Base-by-base conservation (phyloP, 2,329 filamentous ascomycete species). In the Fusarium heterosporum region DNA sequence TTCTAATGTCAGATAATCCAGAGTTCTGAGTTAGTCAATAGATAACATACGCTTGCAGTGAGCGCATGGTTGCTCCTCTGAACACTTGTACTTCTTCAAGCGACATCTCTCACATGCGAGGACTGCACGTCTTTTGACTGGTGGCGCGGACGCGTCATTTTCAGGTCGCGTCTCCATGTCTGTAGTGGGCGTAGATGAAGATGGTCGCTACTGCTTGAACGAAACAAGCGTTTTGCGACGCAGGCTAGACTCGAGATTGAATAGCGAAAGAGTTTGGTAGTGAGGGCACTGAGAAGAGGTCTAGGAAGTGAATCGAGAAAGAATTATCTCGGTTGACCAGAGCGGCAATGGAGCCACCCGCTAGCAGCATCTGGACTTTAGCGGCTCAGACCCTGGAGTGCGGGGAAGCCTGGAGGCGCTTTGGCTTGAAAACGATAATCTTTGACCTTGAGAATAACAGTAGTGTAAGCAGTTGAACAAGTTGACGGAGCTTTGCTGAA, bases 111-210 rank as follows among this genome's bases (percentile, higher is more conserved):
- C 54, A 14, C 54, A 56, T 2, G 54, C 54, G 17, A 52, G 47
- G 22, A 52, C 47, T 17, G 54, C 54, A 3, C 46, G 53, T 17
- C 46, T 38, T 38, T 56, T 56, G 11, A 22, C 14, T 5, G 39
- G 29, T 50, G 53, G 53, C 19, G 46, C 53, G 6, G 46, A 36
- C 38, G 46, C 46, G 46, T 56, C 75, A 56, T 52, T 36, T 30
- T n/a, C 42, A 9, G 19, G 9, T n/a, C 16, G 42, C 19, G 46
- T 25, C 9, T 56, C 46, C 46, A 56, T 56, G 1, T 25, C 41
- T n/a, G 6, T 7, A 10, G 25, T 11, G 8, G 10, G 32, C 8
- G 17, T 8, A 5, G 39, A 8, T 36, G 4, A 36, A n/a, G 22
- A 8, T 42, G 30, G 19, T 25, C 19, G 8, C 4, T 19, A 16